Evolutionary conservation across 768 basidiomycete species (phyloP).

Genomic region (Hygrocybe punicea): DNA sequence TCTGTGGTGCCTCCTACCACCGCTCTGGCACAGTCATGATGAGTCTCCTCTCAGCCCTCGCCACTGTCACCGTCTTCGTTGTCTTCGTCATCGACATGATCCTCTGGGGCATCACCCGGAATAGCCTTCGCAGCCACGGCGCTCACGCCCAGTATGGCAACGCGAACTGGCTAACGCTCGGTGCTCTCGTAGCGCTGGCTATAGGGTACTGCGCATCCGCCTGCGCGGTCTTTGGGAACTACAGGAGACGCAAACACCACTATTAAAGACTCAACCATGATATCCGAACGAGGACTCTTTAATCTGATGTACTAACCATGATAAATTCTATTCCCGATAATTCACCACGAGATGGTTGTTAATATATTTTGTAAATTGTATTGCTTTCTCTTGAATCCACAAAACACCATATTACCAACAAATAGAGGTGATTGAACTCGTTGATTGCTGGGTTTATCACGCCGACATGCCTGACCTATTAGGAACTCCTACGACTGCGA

Average conservation of each 20-base stretch:
- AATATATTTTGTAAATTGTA: too few relatives aligned
- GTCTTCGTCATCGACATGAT: conserved; percentile 77
- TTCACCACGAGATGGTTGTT: too few relatives aligned
- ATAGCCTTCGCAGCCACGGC: conserved; percentile 50
- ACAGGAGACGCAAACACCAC: conserved; percentile 39
- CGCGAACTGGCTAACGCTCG: conserved; percentile 80
- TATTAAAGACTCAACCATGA: neutral
- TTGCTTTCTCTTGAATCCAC: too few relatives aligned
- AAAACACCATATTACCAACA: too few relatives aligned
- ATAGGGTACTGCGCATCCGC: conserved; percentile 63
- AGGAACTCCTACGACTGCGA: too few relatives aligned
- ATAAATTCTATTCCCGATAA: too few relatives aligned
- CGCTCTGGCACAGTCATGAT: conserved; percentile 75
- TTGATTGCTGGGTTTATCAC: too few relatives aligned
- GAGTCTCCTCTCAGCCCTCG: conserved; percentile 64
- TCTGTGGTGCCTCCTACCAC: conserved; percentile 62
- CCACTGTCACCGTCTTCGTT: conserved; percentile 62
- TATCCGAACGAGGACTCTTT: too few relatives aligned
- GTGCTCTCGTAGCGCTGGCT: conserved; percentile 63
- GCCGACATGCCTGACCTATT: too few relatives aligned
- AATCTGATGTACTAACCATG: too few relatives aligned
- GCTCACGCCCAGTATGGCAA: conserved; percentile 63
- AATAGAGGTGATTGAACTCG: too few relatives aligned
- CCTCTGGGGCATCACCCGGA: conserved; percentile 68
- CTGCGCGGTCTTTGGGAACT: conserved; percentile 66